Conservation (phyloP, 148 eudicot genomes). For the Selenicereus undatus region DNA sequence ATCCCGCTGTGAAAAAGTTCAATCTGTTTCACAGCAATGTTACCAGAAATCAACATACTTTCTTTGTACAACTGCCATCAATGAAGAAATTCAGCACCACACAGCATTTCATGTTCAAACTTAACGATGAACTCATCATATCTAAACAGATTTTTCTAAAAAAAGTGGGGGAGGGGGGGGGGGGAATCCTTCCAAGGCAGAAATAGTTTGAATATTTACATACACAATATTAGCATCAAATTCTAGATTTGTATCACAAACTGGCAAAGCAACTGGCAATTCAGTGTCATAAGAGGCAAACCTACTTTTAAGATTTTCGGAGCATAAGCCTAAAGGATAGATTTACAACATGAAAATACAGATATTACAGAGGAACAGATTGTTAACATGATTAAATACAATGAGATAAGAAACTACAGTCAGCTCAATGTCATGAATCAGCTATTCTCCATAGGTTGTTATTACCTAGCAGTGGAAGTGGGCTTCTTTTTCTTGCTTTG, state of each 20-base stretch:
- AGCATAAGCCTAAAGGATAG: not conserved
- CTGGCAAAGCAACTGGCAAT: not conserved
- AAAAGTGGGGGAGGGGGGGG: not conserved
- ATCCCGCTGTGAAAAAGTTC: slow-evolving; percentile 21
- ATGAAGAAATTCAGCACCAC: not conserved
- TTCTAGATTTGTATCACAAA: slow-evolving; percentile 18
- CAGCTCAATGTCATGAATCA: not conserved
- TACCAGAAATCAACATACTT: not conserved
- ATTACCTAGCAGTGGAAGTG: slow-evolving; percentile 31
- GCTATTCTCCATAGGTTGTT: not conserved
- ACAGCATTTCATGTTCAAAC: not conserved
- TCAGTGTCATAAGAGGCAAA: not conserved
- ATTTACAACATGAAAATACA: slow-evolving; percentile 7
- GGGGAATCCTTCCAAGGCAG: not conserved
- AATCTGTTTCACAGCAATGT: slow-evolving; percentile 19
- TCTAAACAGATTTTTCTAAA: not conserved
- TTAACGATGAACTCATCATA: not conserved
- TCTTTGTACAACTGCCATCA: not conserved
- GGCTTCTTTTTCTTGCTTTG: slow-evolving; percentile 65
- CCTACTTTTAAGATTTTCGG: not conserved
- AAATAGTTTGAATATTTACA: not conserved
- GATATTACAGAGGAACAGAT: slow-evolving; percentile 2
- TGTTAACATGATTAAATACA: not conserved
- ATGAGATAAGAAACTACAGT: not conserved
- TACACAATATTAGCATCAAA: not conserved